Percentiles rank a stretch among this genome's conserved stretches.
phyloP scores from a whole-genome alignment of 495 filamentous ascomycete genomes.

The Elaphomyces granulatus region DNA sequence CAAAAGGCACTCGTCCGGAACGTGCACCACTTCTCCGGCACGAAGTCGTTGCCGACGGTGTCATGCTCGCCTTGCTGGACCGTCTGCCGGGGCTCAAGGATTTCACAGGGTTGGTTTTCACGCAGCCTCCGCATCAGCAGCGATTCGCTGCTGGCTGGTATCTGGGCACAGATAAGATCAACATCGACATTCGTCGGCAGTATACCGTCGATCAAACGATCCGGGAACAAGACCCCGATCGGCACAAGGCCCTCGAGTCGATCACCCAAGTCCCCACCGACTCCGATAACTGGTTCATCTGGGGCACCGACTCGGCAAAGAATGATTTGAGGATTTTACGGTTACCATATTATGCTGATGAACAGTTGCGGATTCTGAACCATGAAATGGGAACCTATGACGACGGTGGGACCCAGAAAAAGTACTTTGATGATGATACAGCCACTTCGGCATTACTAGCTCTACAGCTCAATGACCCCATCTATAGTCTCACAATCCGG shows the following conservation, averaged over 20 bases:
- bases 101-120: conserved; percentile 9
- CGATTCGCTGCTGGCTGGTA: conserved; percentile 12
- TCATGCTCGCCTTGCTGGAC: conserved; percentile 15
- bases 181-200: conserved; percentile 7
- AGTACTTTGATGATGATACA: conserved; percentile 8
- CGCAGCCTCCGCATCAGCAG: conserved; percentile 23
- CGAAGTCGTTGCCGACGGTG: conserved; percentile 5
- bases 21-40: conserved; percentile 8
- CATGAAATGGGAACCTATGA: no score
- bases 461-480: conserved; percentile 16
- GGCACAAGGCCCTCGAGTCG: background rate
- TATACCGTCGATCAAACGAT: conserved; percentile 6
- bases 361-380: no score
- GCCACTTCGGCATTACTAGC: conserved; percentile 16
- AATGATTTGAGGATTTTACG: background rate
- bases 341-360: background rate
- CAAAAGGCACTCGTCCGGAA: conserved; percentile 2
- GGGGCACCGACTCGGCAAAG: conserved; percentile 5
- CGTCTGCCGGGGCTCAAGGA: conserved; percentile 5
- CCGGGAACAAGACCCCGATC: background rate
- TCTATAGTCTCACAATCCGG: conserved; percentile 3
- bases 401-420: no score
- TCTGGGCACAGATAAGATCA: conserved; percentile 2
- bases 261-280: background rate
- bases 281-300: background rate